phyloP scores from a whole-genome alignment of 805 yeast species.

The Saturnispora bothae region DNA sequence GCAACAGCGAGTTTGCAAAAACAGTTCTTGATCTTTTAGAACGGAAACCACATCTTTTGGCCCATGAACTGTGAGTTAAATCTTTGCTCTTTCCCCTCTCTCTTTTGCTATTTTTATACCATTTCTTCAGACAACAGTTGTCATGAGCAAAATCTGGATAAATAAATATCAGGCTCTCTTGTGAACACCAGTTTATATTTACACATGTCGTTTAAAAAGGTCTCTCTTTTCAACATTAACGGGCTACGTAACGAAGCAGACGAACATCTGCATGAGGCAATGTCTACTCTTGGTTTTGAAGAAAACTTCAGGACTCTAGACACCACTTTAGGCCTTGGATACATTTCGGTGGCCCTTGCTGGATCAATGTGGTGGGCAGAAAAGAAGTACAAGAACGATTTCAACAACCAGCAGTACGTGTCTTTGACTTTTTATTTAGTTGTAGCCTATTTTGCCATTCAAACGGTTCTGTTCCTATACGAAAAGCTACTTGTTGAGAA shows the following conservation, averaged over 20 bases:
- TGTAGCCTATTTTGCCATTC: slow-evolving; percentile 28
- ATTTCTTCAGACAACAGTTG: no score
- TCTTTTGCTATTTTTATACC: no score
- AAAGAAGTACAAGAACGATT: slow-evolving; percentile 33
- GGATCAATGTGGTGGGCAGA: slow-evolving; percentile 38
- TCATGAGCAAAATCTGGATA: slow-evolving; percentile 1
- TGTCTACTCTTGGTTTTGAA: slow-evolving; percentile 35
- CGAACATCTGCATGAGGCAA: slow-evolving; percentile 33
- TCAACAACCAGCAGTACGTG: slow-evolving; percentile 30
- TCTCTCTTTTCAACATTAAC: slow-evolving; percentile 32
- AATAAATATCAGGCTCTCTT: neutral
- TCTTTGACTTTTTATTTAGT: slow-evolving; percentile 28
- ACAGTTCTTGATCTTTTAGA: slow-evolving; percentile 68
- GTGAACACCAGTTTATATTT: no score
- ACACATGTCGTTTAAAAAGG: slow-evolving; percentile 17
- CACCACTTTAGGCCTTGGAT: slow-evolving; percentile 39
- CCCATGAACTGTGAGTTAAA: slow-evolving; percentile 31
- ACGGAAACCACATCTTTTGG: slow-evolving; percentile 59
- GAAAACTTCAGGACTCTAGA: slow-evolving; percentile 39
- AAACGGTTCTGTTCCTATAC: slow-evolving; percentile 28
- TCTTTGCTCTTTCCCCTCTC: no score
- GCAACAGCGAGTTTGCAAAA: slow-evolving; percentile 84
- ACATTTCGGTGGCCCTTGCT: slow-evolving; percentile 35
- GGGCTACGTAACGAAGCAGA: slow-evolving; percentile 41
- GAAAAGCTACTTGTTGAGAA: slow-evolving; percentile 30